Base-by-base conservation (phyloP, 129 eudicot species). In the Arctium lappa region DNA sequence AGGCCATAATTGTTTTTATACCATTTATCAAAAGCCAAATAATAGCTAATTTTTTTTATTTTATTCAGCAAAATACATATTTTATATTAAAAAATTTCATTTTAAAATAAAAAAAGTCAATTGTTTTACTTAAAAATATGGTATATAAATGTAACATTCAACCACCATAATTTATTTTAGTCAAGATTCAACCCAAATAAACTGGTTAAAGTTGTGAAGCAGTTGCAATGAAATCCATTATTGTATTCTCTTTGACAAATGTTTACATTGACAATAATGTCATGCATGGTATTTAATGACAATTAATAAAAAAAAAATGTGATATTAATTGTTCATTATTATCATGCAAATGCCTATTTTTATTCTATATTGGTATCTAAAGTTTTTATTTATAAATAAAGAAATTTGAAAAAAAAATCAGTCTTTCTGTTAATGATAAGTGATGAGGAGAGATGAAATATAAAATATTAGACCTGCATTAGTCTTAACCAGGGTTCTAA, bases 181-280 rank as follows among this genome's bases (percentile, higher is more conserved):
- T 74, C 78, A 75, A 75, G 10, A 75, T 44, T 75, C 68, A 50
- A 44, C 65, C 65, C 8, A 42, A 74, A 42, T 42, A 74, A 40
- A 40, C 68, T 4, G 2, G 56, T 44, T 46, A 40, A 75, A 30
- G 39, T 75, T 75, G 53, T 32, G 68, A 75, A 75, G 29, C 27
- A 75, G 39, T 1, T 27, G 79, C 66, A 46, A 29, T 13, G 6
- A 75, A 33, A 34, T 75, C 68, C 68, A 75, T 30, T 75, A 30
- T 75, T 75, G 38, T 34, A 42, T 75, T 44, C 36, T 66, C 18
- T 22, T 75, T 75, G 79, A 75, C 68, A 75, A 46, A 46, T 75
- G 79, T 48, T 75, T 48, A 13, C 12, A 75, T 12, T 46, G 79
- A 63, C 79, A 75, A 31, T 46, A 75, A 46, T 46, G 68, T 32